Base-by-base conservation (phyloP, 2,329 filamentous ascomycete genomes). In the Cladosporium sp. region DNA sequence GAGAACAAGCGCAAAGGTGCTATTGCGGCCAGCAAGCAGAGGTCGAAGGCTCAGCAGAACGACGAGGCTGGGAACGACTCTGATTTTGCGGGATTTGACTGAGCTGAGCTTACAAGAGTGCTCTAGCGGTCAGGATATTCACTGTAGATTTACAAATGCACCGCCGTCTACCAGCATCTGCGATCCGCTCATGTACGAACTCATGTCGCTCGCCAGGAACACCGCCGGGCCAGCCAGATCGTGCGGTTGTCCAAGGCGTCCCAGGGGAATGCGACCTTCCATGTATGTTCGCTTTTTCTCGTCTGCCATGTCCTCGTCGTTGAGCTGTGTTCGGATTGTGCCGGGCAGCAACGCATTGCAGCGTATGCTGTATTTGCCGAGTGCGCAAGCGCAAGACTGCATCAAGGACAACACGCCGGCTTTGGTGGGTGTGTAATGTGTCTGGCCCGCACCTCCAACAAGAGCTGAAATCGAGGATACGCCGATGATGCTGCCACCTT, bases 381-480 rank as follows among this genome's bases (percentile, higher is more conserved):
- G 70, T 8, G 89, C 87, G 33, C 88, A 86, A 0, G 89, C 89
- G 35, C 82, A 83, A 58, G 84, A 89, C 73, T 95, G 89, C 81
- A 95, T 93, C 42, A 95, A 75, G 43, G 82, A 87, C 35, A 88
- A 66, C 2, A 95, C 79, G 2, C 88, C 89, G 0, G 89, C 89
- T 70, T 95, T 95, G 13, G 89, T 95, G 9, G 89, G 87, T 13
- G 89, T 95, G 71, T 95, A 95, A 66, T 95, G 89, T 22, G 82
- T 84, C 72, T 95, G 89, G 43, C 78, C 75, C 0, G 84, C 87
- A 41, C 89, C 89, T 35, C 89, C 89, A 0, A 90, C 86, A 10
- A 90, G 78, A 0, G 86, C 87, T 14, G 79, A 83, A 63, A 90
- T 88, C 59, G 82, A 86, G 7, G 81, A 85, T 37, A 91, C 77